Conservation (phyloP, 1,139 yeast genomes). For the Pichia sp. region DNA sequence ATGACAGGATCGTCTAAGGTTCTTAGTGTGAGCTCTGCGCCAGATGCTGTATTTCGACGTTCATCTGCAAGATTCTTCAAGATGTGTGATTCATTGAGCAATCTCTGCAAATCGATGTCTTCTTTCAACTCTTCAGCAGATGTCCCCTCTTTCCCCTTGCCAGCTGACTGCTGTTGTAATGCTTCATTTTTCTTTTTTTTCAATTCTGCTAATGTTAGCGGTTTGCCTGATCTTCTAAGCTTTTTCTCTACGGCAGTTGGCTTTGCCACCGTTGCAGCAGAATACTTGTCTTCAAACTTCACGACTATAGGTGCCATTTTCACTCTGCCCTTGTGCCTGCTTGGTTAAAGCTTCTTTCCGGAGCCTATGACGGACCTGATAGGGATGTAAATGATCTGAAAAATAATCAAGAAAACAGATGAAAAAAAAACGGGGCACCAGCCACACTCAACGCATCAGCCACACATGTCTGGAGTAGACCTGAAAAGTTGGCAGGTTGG, state of each 20-base stretch:
- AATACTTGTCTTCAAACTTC: conserved; percentile 38
- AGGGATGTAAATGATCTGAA: neutral
- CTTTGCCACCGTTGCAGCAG: conserved; percentile 28
- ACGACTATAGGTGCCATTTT: conserved; percentile 41
- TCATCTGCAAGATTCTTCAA: conserved; percentile 43
- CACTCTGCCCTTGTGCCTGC: neutral
- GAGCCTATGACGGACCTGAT: too few species aligned
- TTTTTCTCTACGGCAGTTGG: conserved; percentile 43
- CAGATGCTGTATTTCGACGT: conserved; percentile 44
- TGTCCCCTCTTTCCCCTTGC: conserved; percentile 29
- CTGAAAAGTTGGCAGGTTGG: neutral
- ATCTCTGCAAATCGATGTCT: conserved; percentile 72
- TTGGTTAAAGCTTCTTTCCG: too few species aligned
- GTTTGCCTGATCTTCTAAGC: conserved; percentile 38
- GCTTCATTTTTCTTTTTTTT: conserved; percentile 25
- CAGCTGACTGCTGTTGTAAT: conserved; percentile 25
- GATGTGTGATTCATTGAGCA: conserved; percentile 81
- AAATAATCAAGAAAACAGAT: neutral
- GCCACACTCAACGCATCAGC: neutral
- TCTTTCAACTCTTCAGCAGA: conserved; percentile 35
- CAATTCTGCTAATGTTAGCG: conserved; percentile 35
- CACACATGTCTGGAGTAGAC: neutral
- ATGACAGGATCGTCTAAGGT: conserved; percentile 69
- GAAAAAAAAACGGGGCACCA: neutral
- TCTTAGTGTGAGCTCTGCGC: conserved; percentile 70